These are phyloP conservation scores for Paecilomyces sp. DNA, from an alignment of 2,329 filamentous ascomycete species.

Conservation along the genomic window DNA sequence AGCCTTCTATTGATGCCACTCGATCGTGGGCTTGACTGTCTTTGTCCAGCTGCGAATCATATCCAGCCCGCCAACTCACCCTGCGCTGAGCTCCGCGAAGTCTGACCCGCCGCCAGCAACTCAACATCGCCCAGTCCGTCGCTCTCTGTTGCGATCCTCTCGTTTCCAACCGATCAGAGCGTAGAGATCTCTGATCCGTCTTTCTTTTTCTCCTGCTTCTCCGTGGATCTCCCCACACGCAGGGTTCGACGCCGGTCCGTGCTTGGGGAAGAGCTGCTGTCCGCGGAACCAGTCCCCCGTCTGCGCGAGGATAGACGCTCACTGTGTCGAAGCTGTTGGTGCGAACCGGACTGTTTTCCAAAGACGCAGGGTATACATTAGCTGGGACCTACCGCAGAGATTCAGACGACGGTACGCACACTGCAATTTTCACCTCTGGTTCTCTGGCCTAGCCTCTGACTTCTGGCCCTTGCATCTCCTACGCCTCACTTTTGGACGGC, in stretches of 20 bases:
- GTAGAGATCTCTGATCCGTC: background rate
- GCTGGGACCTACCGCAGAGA: background rate
- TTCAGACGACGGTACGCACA: background rate
- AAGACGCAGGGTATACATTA: background rate
- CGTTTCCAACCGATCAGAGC: background rate
- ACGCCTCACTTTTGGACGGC: constrained; percentile 1
- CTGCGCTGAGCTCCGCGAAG: background rate
- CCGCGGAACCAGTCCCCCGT: background rate
- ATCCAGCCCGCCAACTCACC: background rate
- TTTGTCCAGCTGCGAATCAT: background rate
- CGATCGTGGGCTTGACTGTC: background rate
- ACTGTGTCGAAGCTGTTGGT: background rate
- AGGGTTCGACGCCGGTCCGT: background rate
- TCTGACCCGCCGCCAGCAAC: background rate
- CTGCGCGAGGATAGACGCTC: background rate
- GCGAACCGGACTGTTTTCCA: background rate
- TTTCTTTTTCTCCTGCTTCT: background rate
- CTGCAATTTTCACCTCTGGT: background rate
- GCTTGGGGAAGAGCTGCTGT: background rate
- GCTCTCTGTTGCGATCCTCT: background rate
- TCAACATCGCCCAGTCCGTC: background rate
- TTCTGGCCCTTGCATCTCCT: background rate
- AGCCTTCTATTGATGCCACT: background rate
- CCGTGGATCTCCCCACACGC: background rate
- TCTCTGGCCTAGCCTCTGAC: background rate